Percentiles rank a stretch among this genome's conserved stretches.
phyloP scores from a whole-genome alignment of 441 rosid genomes.

The Jatropha multifida region DNA sequence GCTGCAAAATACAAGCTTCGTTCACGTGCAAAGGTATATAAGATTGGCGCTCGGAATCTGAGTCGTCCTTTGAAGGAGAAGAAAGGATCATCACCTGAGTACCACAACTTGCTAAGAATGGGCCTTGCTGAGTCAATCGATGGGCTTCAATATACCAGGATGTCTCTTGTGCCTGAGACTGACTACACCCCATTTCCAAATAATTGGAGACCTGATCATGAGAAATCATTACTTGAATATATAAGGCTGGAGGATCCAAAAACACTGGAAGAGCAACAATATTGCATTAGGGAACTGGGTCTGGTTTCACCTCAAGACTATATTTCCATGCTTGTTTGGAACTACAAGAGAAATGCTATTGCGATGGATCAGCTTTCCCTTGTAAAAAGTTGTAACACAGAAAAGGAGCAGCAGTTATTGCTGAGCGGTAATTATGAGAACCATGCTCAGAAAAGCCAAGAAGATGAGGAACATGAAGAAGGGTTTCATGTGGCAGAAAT shows the following conservation, averaged over 20 bases:
- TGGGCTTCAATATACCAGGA: constrained; percentile 87
- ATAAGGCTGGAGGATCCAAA: constrained; percentile 72
- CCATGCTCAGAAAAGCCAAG: constrained; percentile 38
- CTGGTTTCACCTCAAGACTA: constrained; percentile 91
- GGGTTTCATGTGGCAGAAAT: constrained; percentile 51
- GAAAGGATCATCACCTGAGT: constrained; percentile 91
- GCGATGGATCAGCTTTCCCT: constrained; percentile 65
- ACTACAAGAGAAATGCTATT: constrained; percentile 84
- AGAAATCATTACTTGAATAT: constrained; percentile 75
- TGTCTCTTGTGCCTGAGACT: constrained; percentile 91
- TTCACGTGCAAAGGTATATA: constrained; percentile 90
- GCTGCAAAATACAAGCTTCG: constrained; percentile 95
- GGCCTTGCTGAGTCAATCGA: constrained; percentile 91
- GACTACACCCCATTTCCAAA: constrained; percentile 87
- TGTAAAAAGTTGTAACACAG: constrained; percentile 30
- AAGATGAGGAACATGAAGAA: constrained; percentile 52
- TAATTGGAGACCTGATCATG: constrained; percentile 91
- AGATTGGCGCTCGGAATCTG: constrained; percentile 61
- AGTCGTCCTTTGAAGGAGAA: constrained; percentile 87
- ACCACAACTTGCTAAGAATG: constrained; percentile 82
- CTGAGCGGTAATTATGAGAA: constrained; percentile 38
- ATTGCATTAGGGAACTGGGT: constrained; percentile 66
- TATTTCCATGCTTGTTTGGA: constrained; percentile 93
- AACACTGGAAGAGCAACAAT: constrained; percentile 71
- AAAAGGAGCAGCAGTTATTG: constrained; percentile 41